phyloP scores from a whole-genome alignment of 768 basidiomycete genomes.

The Lactifluus hygrophoroides region DNA sequence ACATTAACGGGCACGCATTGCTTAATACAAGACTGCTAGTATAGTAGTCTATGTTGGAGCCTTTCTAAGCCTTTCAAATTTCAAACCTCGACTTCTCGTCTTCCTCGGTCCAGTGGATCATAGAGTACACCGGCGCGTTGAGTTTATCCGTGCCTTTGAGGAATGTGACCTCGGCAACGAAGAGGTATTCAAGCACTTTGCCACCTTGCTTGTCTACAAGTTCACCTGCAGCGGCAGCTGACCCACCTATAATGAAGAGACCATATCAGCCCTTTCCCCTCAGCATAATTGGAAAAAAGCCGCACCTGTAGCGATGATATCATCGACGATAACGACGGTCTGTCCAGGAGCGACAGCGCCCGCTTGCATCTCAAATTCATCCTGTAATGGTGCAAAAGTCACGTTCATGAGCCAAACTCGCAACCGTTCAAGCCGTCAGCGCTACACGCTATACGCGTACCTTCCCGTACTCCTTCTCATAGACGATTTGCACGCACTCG shows the following conservation, averaged over 20 bases:
- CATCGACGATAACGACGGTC: constrained; percentile 83
- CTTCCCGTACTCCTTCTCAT: constrained; percentile 89
- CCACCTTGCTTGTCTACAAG: constrained; percentile 79
- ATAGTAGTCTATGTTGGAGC: constrained; percentile 26
- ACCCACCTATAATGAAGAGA: constrained; percentile 56
- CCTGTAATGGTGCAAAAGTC: constrained; percentile 36
- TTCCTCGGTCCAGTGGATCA: constrained; percentile 67
- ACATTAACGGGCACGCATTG: constrained; percentile 69
- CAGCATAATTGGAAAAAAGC: not conserved
- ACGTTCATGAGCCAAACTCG: no score
- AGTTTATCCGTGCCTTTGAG: constrained; percentile 70
- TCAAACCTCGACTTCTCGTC: not conserved
- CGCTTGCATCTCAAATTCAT: constrained; percentile 92
- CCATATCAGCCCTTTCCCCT: not conserved
- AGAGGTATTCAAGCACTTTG: constrained; percentile 85
- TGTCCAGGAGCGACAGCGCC: constrained; percentile 78
- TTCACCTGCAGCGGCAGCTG: constrained; percentile 86
- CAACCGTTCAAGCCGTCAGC: no score
- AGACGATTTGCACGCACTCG: constrained; percentile 58
- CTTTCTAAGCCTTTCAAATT: no score
- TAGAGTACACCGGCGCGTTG: constrained; percentile 81
- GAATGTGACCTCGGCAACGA: constrained; percentile 79
- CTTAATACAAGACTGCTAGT: constrained; percentile 65
- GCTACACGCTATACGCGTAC: constrained; percentile 36
- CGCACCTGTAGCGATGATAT: constrained; percentile 91